Evolutionary conservation across 2,329 filamentous ascomycete species (phyloP).

Genomic region (Kalmusia sp.): DNA sequence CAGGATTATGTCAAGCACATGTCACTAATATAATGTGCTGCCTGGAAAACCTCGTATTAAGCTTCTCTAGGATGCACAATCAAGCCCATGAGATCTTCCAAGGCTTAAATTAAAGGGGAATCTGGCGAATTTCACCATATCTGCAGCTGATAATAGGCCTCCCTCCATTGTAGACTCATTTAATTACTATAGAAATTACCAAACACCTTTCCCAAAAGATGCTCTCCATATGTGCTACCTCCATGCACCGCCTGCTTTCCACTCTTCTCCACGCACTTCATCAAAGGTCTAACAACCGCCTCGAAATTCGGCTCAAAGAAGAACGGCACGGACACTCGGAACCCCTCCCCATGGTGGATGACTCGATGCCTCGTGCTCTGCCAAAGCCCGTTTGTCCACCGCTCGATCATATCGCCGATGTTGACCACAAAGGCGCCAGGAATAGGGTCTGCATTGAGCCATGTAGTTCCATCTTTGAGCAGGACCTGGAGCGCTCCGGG

Average conservation of each 20-base stretch:
- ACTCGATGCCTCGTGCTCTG: constrained; percentile 55
- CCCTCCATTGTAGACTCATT: not conserved
- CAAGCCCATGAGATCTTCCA: too few relatives aligned
- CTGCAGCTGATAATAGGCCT: too few relatives aligned
- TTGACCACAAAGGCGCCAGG: constrained; percentile 57
- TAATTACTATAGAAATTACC: constrained; percentile 47
- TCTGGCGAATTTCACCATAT: too few relatives aligned
- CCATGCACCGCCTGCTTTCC: constrained; percentile 39
- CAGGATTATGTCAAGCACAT: too few relatives aligned
- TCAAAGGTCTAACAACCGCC: constrained; percentile 47
- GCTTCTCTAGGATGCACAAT: too few relatives aligned
- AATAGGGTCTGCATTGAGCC: constrained; percentile 55
- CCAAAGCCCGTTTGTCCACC: constrained; percentile 54
- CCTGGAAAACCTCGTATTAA: too few relatives aligned
- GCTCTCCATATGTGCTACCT: constrained; percentile 50
- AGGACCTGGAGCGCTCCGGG: constrained; percentile 53
- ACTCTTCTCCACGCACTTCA: constrained; percentile 44
- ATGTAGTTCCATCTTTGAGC: constrained; percentile 48
- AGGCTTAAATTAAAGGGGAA: too few relatives aligned
- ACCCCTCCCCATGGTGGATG: constrained; percentile 48
- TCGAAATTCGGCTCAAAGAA: constrained; percentile 58
- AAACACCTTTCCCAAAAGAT: constrained; percentile 51
- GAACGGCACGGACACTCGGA: constrained; percentile 55
- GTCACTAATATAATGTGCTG: too few relatives aligned
- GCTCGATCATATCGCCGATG: constrained; percentile 58